Base-by-base conservation (phyloP, 2,329 filamentous ascomycete genomes). In the Trichophyton mentagrophytes region DNA sequence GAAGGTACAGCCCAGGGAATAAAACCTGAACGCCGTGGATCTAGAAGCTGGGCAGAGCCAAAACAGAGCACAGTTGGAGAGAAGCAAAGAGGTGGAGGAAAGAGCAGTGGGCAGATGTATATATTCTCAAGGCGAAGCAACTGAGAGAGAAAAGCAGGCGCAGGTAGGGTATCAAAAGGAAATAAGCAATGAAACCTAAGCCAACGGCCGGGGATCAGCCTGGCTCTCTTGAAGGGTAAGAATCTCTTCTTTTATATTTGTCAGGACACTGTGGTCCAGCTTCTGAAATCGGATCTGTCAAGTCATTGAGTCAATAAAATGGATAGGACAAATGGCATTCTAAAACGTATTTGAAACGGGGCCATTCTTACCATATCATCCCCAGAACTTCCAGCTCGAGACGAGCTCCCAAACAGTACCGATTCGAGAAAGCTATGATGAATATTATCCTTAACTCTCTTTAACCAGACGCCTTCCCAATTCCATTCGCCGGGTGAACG, bases 381-480 rank as follows among this genome's bases (percentile, higher is more conserved):
- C 70, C 90, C 87, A 8, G 81, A 74, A 47, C 40, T 22, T 15
- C 75, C 76, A 51, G 68, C 75, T 33, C 76, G 75, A 49, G 80
- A 79, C 3, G 78, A 77, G 62, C 79, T 80, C 4, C 90, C 89
- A 74, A 85, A 97, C 25, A 97, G 75, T 3, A 89, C 85, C 1
- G 85, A 78, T 66, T 97, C 92, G 0, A 89, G 88, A 57, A 90
- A 75, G 68, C 90, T 95, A 8, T 82, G 80, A 58, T 86, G 82
- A 49, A 96, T 83, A 17, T 87, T 87, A 71, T 87, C 88, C 72
- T 84, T 86, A 0, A 96, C 91, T 60, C 92, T 82, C 65, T 91
- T 87, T 70, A 95, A 89, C 92, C 92, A 99, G 0, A 97, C 92
- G 0, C 92, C 91, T 68, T 96, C 90, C 92, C 92, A 97, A 70